Evolutionary conservation across 805 yeast species (phyloP).

Genomic region (Wickerhamomyces rabaulensis): DNA sequence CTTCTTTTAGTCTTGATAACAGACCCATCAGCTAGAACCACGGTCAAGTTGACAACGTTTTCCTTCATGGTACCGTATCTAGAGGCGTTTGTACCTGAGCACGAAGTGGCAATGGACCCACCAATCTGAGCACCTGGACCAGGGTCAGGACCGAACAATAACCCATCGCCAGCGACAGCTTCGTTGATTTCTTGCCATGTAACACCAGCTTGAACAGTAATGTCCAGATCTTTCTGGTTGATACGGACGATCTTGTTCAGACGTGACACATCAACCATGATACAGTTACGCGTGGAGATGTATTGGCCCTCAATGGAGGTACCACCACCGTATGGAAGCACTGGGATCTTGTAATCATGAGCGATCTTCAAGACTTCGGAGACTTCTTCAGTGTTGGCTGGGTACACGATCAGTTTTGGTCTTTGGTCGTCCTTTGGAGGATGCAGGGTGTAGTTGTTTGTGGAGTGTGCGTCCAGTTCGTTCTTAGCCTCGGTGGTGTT

Average conservation of each 20-base stretch:
- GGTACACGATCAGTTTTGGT: conserved; percentile 47
- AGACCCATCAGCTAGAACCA: conserved; percentile 75
- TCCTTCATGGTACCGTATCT: conserved; percentile 79
- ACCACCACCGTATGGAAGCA: conserved; percentile 59
- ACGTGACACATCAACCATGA: conserved; percentile 53
- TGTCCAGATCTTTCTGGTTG: conserved; percentile 60
- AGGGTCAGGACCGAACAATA: conserved; percentile 68
- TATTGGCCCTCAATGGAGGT: conserved; percentile 65
- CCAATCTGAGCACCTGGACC: conserved; percentile 78
- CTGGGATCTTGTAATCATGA: conserved; percentile 47
- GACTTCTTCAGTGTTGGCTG: conserved; percentile 50
- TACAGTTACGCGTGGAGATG: conserved; percentile 54
- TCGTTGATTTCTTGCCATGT: conserved; percentile 69
- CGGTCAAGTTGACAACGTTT: conserved; percentile 59
- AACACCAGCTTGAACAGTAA: conserved; percentile 69
- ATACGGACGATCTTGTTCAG: conserved; percentile 54
- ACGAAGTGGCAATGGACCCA: conserved; percentile 73
- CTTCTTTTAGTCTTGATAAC: conserved; percentile 64
- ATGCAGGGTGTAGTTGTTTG: conserved; percentile 44
- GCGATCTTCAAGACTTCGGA: conserved; percentile 47
- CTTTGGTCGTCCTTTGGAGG: conserved; percentile 42
- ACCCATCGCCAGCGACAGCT: conserved; percentile 37
- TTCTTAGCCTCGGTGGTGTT: conserved; percentile 16
- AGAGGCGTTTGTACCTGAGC: conserved; percentile 75
- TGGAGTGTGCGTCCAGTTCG: conserved; percentile 38